These are phyloP conservation scores for Amanita molliuscula DNA, from an alignment of 768 basidiomycete genomes.

Conservation along the genomic window DNA sequence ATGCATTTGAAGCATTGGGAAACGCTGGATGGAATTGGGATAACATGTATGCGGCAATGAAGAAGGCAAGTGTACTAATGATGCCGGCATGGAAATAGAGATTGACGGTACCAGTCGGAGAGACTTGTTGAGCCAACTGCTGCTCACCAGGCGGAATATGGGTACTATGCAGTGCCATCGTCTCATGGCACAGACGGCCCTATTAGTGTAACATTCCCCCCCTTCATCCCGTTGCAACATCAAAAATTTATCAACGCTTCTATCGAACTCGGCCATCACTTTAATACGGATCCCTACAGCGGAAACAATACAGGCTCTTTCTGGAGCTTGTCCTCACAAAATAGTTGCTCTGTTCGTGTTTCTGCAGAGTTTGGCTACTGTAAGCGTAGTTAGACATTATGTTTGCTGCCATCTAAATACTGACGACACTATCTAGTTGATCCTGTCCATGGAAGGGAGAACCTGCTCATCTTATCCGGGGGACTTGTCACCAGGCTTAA, in stretches of 20 bases:
- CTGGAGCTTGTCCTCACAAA: slow-evolving; percentile 19
- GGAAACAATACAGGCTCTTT: slow-evolving; percentile 19
- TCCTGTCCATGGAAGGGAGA: slow-evolving; percentile 14
- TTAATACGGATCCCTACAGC: slow-evolving; percentile 19
- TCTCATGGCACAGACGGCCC: slow-evolving; percentile 18
- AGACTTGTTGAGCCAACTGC: slow-evolving; percentile 15
- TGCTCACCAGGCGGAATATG: slow-evolving; percentile 13
- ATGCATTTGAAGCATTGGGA: slow-evolving; percentile 9
- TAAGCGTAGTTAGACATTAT: slow-evolving; percentile 6
- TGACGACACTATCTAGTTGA: slow-evolving; percentile 12
- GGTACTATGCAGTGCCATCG: slow-evolving; percentile 13
- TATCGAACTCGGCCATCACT: slow-evolving; percentile 19
- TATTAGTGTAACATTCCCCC: slow-evolving; percentile 20
- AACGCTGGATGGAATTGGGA: slow-evolving; percentile 15
- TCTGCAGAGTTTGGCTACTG: slow-evolving; percentile 23
- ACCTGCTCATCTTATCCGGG: slow-evolving; percentile 16
- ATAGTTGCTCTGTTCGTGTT: slow-evolving; percentile 13
- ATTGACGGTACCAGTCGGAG: slow-evolving; percentile 15
- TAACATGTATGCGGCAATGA: slow-evolving; percentile 11
- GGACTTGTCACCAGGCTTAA: slow-evolving; percentile 16
- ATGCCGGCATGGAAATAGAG: background rate
- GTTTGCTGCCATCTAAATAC: background rate
- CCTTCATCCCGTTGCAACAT: slow-evolving; percentile 19
- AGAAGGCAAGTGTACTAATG: slow-evolving; percentile 8
- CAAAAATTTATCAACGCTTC: slow-evolving; percentile 20